Base-by-base conservation (phyloP, 768 basidiomycete species). In the Lactarius pseudohatsudake region DNA sequence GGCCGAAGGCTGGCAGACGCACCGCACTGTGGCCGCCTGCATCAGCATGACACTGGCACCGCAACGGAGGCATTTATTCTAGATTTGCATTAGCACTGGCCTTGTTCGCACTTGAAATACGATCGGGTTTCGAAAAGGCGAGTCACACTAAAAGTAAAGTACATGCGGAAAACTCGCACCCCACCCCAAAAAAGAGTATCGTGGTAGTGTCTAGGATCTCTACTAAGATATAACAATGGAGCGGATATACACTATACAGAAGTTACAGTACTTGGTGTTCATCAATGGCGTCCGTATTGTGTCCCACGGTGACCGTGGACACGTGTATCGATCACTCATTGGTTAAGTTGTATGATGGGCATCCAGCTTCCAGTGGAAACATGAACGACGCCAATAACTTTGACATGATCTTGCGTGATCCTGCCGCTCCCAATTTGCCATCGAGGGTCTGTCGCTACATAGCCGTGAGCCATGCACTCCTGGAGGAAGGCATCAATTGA, bases 281-380 rank as follows among this genome's bases (percentile, higher is more conserved):
- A 26, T 26, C 50, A 4, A 50, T 50, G 22, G 47, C 4, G 10
- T 26, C 11, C 11, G 1, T 4, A 10, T 1, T n/a, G n/a, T 50
- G n/a, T 20, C 10, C 50, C 22, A 15, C n/a, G 47, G 47, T 22
- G 22, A 50, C n/a, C 1, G 11, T 36, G 36, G 22, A 50, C 22
- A 13, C 13, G 22, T 22, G 22, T 50, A 22, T 13, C 22, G 15
- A 10, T 22, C 28, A 59, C n/a, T 43, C 20, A 63, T 30, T 47
- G 32, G 11, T 47, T 54, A 3, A 66, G 47, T 47, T 67, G 60
- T 15, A 69, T 53, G 16, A 69, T 63, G 0, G 68, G 68, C 20
- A 67, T 66, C 68, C 68, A 69, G 28, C 68, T 62, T 8, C 65
- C 65, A n/a, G 61, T 55, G 5, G 65, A 45, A 36, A 69, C 62